Base-by-base conservation (phyloP, 345 rosid species). In the Geranium rotundifolium region DNA sequence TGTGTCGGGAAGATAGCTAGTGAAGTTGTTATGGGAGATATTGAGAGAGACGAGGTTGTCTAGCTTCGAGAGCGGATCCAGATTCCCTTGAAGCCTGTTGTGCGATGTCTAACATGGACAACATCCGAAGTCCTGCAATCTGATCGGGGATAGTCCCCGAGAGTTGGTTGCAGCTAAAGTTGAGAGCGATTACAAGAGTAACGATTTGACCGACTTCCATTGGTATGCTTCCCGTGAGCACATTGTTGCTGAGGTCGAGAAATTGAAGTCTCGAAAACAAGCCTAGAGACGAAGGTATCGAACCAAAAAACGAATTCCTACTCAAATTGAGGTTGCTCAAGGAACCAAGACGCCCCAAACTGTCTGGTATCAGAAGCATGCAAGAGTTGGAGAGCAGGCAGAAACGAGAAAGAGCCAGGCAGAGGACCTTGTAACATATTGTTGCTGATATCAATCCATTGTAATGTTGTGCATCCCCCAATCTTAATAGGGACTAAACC, bases 151-250 rank as follows among this genome's bases (percentile, higher is more conserved):
- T 79, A 63, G 81, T 77, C 23, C 99, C 97, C 0, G 86, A 78
- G 39, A 93, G 83, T 62, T 71, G 77, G 55, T 93, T 93, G 74
- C 84, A 77, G 57, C 99, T 93, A 76, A 93, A 70, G 79, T 93
- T 93, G 56, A 93, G 79, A 31, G 97, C 89, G 19, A 93, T 93
- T 63, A 86, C 97, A 67, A 93, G 97, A 17, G 91, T 75, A 81
- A 82, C 82, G 0, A 90, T 77, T 63, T 63, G 81, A 66, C 85
- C 89, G 18, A 93, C 76, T 67, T 85, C 91, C 46, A 74, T 46
- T 19, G 99, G 99, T 27, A 93, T 82, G 63, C 67, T 77, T 56
- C 91, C 90, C 2, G 70, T 71, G 67, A 93, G 89, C 76, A 75
- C 78, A 63, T 93, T 93, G 84, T 80, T 78, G 71, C 96, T 74